A percentile compares a stretch with the other conserved stretches of the same genome.
Evolutionary conservation across 352 stramenopile genomes (phyloP).

Genomic region (Phytophthora pisi): DNA sequence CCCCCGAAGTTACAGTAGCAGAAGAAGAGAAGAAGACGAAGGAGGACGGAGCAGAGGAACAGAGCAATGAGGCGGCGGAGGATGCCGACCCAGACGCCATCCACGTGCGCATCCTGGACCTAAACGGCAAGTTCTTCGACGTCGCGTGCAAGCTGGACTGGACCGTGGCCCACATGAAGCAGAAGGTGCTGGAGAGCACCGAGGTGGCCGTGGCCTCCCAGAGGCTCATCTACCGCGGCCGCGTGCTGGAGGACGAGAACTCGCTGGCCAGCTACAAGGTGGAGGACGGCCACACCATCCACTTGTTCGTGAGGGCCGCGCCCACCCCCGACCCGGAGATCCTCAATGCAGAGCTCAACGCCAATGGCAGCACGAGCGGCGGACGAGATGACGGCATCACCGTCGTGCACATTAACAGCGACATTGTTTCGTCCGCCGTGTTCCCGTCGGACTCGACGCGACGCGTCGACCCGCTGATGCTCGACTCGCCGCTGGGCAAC

Average conservation of each 20-base stretch:
- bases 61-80: slow-evolving; percentile 14
- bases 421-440: slow-evolving; percentile 84
- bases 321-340: slow-evolving; percentile 67
- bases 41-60: slow-evolving; percentile 13
- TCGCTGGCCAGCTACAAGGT: slow-evolving; percentile 86
- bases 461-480: slow-evolving; percentile 85
- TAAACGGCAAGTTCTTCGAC: slow-evolving; percentile 88
- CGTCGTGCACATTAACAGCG: slow-evolving; percentile 81
- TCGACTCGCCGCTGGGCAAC: slow-evolving; percentile 83
- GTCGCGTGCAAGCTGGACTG: slow-evolving; percentile 72
- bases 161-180: slow-evolving; percentile 68
- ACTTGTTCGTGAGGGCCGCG: slow-evolving; percentile 87
- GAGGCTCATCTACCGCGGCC: slow-evolving; percentile 92
- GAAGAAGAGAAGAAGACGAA: slow-evolving; percentile 11
- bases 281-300: slow-evolving; percentile 91
- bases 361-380: slow-evolving; percentile 26
- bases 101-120: slow-evolving; percentile 77
- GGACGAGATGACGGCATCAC: slow-evolving; percentile 56
- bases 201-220: slow-evolving; percentile 77
- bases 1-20: slow-evolving; percentile 5
- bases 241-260: slow-evolving; percentile 85
- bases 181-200: slow-evolving; percentile 73
- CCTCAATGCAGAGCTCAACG: slow-evolving; percentile 45
- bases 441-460: slow-evolving; percentile 84
- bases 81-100: slow-evolving; percentile 46